Evolutionary conservation across 352 stramenopile genomes (phyloP).

Genomic region (Phytophthora quininea): DNA sequence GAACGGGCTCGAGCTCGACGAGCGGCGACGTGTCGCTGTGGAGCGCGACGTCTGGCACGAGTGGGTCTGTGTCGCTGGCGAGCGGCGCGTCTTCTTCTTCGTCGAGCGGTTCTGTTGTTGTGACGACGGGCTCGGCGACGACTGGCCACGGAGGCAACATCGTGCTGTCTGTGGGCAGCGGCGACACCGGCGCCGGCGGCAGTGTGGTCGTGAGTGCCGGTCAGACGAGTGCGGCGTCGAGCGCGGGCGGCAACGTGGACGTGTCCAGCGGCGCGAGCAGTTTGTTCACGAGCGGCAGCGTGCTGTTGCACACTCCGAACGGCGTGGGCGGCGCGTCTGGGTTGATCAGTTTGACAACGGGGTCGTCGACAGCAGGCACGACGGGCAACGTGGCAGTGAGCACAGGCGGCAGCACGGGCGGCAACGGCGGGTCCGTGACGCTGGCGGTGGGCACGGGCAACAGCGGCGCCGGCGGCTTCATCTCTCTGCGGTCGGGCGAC

Average conservation of each 20-base stretch:
- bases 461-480: slow-evolving; percentile 6
- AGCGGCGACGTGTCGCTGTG: slow-evolving; percentile 1
- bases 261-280: slow-evolving; percentile 1
- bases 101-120: background rate
- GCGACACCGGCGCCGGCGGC: slow-evolving; percentile 9
- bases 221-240: slow-evolving; percentile 9
- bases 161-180: slow-evolving; percentile 20
- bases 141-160: slow-evolving; percentile 19
- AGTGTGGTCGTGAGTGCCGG: slow-evolving; percentile 14
- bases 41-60: slow-evolving; percentile 11
- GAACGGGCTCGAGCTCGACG: background rate
- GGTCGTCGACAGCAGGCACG: slow-evolving; percentile 39
- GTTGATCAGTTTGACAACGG: slow-evolving; percentile 36
- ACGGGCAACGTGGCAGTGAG: slow-evolving; percentile 3
- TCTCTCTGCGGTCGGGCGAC: slow-evolving; percentile 4
- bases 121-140: slow-evolving; percentile 12
- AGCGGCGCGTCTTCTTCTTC: background rate
- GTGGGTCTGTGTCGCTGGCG: slow-evolving; percentile 19
- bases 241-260: background rate
- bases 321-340: background rate
- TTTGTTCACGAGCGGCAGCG: slow-evolving; percentile 13
- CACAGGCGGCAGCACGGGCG: background rate
- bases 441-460: background rate
- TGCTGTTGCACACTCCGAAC: background rate
- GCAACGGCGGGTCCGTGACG: background rate